These are phyloP conservation scores for Rhododendron ovatum DNA, from an alignment of 148 eudicot species.

Conservation along the genomic window DNA sequence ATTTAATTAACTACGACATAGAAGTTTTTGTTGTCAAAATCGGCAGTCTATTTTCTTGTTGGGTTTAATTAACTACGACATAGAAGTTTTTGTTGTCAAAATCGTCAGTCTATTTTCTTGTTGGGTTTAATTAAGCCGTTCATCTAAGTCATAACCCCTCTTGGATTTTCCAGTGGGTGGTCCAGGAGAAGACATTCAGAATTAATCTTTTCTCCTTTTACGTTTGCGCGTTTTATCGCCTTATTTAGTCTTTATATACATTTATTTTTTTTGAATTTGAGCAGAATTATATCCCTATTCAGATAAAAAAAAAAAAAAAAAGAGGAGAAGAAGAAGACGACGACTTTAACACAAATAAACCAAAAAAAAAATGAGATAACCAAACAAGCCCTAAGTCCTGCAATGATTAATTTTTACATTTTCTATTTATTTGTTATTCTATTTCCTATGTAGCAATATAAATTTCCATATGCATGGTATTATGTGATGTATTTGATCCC, in stretches of 20 bases:
- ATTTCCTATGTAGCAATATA: not conserved
- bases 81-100: not conserved
- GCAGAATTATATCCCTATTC: too few species aligned
- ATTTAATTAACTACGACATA: too few species aligned
- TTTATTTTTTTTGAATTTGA: not conserved
- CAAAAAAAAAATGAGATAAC: not conserved
- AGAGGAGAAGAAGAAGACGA: too few species aligned
- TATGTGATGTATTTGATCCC: not conserved
- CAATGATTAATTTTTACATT: not conserved
- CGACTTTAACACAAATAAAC: not conserved
- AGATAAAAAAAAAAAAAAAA: too few species aligned
- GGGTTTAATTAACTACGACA: too few species aligned
- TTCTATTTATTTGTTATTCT: not conserved
- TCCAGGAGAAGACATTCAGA: too few species aligned
- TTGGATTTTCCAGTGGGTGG: not conserved
- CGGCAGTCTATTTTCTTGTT: not conserved
- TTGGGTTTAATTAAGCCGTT: not conserved
- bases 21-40: not conserved
- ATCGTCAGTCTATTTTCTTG: not conserved
- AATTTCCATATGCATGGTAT: not conserved
- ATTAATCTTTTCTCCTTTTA: too few species aligned
- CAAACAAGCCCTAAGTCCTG: not conserved
- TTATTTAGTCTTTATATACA: too few species aligned
- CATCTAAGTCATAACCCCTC: not conserved
- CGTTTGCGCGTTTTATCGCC: not conserved